Evolutionary conservation across 2,329 filamentous ascomycete species (phyloP).

Genomic region (Colletotrichum sojae): DNA sequence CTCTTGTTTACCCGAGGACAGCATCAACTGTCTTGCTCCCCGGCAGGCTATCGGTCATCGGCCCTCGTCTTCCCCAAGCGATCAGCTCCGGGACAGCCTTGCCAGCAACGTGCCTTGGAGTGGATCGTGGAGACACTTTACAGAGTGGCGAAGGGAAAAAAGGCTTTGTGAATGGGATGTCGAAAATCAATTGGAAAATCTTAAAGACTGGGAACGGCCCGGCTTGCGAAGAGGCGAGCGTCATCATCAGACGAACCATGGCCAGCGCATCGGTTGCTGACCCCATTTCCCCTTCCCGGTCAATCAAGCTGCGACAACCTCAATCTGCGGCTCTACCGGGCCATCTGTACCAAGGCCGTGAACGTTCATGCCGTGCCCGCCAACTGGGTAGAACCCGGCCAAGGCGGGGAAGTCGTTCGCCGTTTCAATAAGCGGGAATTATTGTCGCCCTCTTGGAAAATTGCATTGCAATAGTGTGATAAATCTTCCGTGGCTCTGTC

Average conservation of each 20-base stretch:
- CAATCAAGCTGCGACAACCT: constrained; percentile 37
- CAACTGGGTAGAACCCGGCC: constrained; percentile 13
- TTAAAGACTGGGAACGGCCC: constrained; percentile 33
- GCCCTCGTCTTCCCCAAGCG: constrained; percentile 28
- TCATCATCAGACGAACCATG: constrained; percentile 38
- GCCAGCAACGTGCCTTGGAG: constrained; percentile 23
- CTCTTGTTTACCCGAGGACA: no score
- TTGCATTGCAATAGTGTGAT: neutral
- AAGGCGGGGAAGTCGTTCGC: constrained; percentile 22
- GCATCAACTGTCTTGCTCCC: no score
- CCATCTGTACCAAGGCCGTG: constrained; percentile 12
- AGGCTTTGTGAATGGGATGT: constrained; percentile 15
- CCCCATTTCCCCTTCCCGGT: constrained; percentile 13
- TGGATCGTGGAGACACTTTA: constrained; percentile 31
- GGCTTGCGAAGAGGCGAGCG: constrained; percentile 13
- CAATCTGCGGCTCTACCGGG: constrained; percentile 35
- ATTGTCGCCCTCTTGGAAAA: neutral
- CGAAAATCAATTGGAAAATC: constrained; percentile 26
- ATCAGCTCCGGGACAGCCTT: constrained; percentile 35
- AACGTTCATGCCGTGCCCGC: constrained; percentile 18
- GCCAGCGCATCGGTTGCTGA: constrained; percentile 14
- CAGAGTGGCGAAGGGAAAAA: neutral
- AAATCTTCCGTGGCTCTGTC: constrained; percentile 16
- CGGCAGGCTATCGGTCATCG: neutral
- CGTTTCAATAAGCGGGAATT: constrained; percentile 33